Evolutionary conservation across 768 basidiomycete species (phyloP).

Genomic region (Pilatotrama ljubarskyi): DNA sequence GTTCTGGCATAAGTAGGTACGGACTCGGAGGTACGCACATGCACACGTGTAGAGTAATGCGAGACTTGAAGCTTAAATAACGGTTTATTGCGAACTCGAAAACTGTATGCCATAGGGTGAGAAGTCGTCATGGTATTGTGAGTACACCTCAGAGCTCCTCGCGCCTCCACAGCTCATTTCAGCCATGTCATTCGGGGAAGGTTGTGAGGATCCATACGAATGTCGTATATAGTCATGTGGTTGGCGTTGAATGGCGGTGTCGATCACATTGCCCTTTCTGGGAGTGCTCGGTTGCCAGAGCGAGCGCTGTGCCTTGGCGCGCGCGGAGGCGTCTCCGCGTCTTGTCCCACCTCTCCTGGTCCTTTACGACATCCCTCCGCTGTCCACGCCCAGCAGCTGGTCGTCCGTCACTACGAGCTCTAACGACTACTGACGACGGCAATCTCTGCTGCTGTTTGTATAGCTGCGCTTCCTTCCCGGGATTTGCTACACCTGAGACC

Average conservation of each 20-base stretch:
- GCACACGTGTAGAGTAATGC: too few species aligned
- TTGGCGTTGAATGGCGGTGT: not conserved
- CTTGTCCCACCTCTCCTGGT: not conserved
- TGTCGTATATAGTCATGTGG: not conserved
- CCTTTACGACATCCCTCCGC: not conserved
- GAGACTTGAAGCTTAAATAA: too few species aligned
- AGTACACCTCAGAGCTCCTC: not conserved
- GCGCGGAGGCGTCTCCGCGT: not conserved
- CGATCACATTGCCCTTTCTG: not conserved
- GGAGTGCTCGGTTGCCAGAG: constrained; percentile 6
- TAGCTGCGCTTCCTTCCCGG: not conserved
- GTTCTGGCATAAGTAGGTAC: too few species aligned
- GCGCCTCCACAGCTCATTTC: not conserved
- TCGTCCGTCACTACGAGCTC: not conserved
- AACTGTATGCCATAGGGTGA: too few species aligned
- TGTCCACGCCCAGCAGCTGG: not conserved
- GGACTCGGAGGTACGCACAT: too few species aligned
- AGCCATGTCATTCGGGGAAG: not conserved
- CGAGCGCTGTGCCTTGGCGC: not conserved
- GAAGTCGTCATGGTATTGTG: too few species aligned
- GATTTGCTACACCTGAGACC: not conserved
- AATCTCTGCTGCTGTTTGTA: not conserved
- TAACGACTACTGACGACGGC: too few species aligned
- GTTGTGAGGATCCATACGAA: too few species aligned
- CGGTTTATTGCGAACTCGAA: too few species aligned